A percentile compares a stretch with the other conserved stretches of the same genome.
phyloP scores from a whole-genome alignment of 805 yeast species.

The Ogataea degrootiae region DNA sequence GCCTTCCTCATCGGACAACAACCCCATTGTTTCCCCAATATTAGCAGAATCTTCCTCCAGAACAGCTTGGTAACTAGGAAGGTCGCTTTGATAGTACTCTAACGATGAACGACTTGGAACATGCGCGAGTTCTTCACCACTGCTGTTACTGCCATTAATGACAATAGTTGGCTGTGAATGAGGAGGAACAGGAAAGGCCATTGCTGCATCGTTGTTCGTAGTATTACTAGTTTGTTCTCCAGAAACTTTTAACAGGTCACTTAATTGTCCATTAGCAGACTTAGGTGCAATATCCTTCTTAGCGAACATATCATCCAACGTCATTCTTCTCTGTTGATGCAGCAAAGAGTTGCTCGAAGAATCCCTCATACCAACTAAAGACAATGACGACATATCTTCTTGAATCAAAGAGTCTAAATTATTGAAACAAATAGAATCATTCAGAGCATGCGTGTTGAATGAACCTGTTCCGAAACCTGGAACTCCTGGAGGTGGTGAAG shows the following conservation, averaged over 20 bases:
- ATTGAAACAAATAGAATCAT: constrained; percentile 16
- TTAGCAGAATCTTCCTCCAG: constrained; percentile 20
- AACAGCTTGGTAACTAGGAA: constrained; percentile 26
- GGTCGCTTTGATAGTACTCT: constrained; percentile 17
- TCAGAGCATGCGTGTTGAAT: no score
- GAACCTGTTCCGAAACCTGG: not conserved
- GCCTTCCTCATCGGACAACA: constrained; percentile 20
- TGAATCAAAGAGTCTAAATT: constrained; percentile 21
- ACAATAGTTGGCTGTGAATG: not conserved
- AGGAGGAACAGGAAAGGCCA: not conserved
- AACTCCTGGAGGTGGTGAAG: constrained; percentile 11
- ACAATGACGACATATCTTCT: constrained; percentile 4
- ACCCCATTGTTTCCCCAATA: constrained; percentile 19
- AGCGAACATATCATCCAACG: not conserved
- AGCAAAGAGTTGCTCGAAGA: not conserved
- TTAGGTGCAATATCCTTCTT: not conserved
- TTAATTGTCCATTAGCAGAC: not conserved
- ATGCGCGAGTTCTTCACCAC: constrained; percentile 5
- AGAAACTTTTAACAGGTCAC: not conserved
- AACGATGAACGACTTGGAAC: constrained; percentile 23
- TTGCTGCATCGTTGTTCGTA: no score
- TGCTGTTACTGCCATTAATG: not conserved
- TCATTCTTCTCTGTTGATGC: not conserved
- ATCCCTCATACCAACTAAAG: not conserved
- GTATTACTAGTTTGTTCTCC: not conserved